Base-by-base conservation (phyloP, 73 alveolate genomes). In the Tetrahymena borealis region DNA sequence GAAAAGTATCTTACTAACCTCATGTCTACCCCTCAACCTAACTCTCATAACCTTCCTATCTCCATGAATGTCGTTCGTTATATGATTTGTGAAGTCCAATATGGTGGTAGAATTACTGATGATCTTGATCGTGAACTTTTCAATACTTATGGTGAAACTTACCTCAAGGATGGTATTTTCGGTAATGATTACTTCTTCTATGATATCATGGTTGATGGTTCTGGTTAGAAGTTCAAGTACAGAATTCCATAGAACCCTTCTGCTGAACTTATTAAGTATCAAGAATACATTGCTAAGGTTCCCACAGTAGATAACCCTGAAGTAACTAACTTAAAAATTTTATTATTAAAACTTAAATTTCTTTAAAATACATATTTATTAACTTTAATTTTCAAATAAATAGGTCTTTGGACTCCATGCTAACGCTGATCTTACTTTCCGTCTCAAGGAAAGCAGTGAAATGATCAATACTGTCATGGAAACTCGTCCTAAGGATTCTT, bases 31-130 rank as follows among this genome's bases (percentile, higher is more conserved):
- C 97, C 96, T 90, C 96, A 97, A 91, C 90, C 98, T 35, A 39
- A 91, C 39, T 78, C 99, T 40, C 97, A 97, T 13, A 96, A 93
- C 92, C 95, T 95, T 60, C 96, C 97, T 94, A 96, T 96, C 91
- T 96, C 98, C 96, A 96, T 98, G 99, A 98, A 97, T 94, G 99
- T 99, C 24, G 97, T 99, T 39, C 97, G 98, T 93, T 99, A 98
- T 96, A 99, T 99, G 99, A 99, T 99, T 78, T 96, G 99, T 33
- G 99, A 98, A 91, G 99, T 99, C 24, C 97, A 98, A 95, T 99
- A 99, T 96, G 99, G 99, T 18, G 99, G 99, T 90, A 99, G 99
- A 91, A 98, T 99, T 78, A 99, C 99, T 78, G 99, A 99, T 92
- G 99, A 98, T 95, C 95, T 98, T 95, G 99, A 98, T 95, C 95